phyloP scores from a whole-genome alignment of 1,139 yeast genomes.

The Tardiomyces blankii region DNA sequence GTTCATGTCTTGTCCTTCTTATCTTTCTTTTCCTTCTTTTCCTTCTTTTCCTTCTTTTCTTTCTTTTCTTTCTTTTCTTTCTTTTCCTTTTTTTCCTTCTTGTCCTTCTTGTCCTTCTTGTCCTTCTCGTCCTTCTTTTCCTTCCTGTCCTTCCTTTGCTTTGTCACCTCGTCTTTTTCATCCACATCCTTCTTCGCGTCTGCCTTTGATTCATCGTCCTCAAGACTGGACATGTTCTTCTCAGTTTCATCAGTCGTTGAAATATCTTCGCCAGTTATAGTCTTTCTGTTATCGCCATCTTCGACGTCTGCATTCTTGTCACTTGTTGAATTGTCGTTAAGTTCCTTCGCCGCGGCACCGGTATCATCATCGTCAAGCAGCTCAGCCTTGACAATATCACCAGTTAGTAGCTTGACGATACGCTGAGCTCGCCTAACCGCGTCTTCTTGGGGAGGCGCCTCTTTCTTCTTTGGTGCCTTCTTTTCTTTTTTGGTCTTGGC shows the following conservation, averaged over 20 bases:
- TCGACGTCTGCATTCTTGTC: conserved; percentile 7
- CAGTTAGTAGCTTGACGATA: conserved; percentile 12
- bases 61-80: conserved; percentile 6
- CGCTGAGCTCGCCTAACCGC: conserved; percentile 17
- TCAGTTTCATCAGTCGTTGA: too few species aligned
- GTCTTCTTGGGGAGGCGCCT: conserved; percentile 14
- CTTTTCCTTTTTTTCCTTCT: conserved; percentile 9
- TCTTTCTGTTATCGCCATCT: background rate
- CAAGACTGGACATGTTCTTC: too few species aligned
- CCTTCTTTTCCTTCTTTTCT: conserved; percentile 6
- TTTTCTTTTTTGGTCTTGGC: background rate
- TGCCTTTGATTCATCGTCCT: conserved; percentile 10
- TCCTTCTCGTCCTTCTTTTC: conserved; percentile 29
- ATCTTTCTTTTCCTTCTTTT: conserved; percentile 29
- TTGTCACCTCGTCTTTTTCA: conserved; percentile 5
- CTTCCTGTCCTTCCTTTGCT: conserved; percentile 24
- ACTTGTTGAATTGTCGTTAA: too few species aligned
- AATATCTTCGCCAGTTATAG: too few species aligned
- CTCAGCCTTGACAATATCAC: conserved; percentile 12
- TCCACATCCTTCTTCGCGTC: conserved; percentile 6
- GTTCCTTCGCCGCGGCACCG: background rate
- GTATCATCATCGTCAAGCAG: conserved; percentile 9
- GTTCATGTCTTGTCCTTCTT: conserved; percentile 24
- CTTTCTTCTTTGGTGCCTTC: background rate
- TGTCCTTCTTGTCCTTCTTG: conserved; percentile 24